Conservation (phyloP, 352 stramenopile species). For the Globisporangium irregulare region DNA sequence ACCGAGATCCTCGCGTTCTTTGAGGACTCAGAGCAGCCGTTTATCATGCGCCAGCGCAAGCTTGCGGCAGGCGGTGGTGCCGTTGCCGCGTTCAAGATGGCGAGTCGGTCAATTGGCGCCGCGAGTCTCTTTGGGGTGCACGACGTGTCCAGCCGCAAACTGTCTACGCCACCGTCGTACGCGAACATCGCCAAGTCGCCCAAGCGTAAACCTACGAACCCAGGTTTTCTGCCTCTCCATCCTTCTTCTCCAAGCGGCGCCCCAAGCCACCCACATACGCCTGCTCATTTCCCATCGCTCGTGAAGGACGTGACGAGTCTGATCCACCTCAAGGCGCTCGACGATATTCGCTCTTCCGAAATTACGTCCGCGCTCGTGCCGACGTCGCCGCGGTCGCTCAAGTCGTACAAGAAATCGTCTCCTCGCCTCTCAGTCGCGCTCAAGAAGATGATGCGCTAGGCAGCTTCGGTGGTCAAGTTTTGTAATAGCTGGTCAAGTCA, state of each 20-base stretch:
- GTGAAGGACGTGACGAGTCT: slow-evolving; percentile 17
- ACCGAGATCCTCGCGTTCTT: slow-evolving; percentile 51
- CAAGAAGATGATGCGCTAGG: slow-evolving; percentile 46
- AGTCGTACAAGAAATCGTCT: slow-evolving; percentile 41
- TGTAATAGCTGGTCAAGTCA: no score
- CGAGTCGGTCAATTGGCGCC: slow-evolving; percentile 34
- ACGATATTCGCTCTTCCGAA: slow-evolving; percentile 28
- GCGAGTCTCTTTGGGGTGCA: slow-evolving; percentile 37
- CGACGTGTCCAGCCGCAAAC: slow-evolving; percentile 28
- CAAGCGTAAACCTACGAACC: slow-evolving; percentile 28
- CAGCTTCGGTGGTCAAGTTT: no score
- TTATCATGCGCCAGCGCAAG: slow-evolving; percentile 55
- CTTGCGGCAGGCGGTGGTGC: slow-evolving; percentile 8
- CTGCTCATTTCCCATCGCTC: slow-evolving; percentile 7
- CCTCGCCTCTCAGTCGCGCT: slow-evolving; percentile 38
- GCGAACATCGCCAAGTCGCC: slow-evolving; percentile 22
- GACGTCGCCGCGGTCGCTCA: slow-evolving; percentile 37
- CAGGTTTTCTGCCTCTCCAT: not conserved
- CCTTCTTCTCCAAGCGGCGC: no score
- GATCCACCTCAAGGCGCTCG: slow-evolving; percentile 17
- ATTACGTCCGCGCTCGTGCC: slow-evolving; percentile 26
- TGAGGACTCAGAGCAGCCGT: slow-evolving; percentile 49
- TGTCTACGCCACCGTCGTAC: slow-evolving; percentile 36
- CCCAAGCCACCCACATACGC: not conserved
- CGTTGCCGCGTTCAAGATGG: slow-evolving; percentile 22